A percentile compares a stretch with the other conserved stretches of the same genome.
Evolutionary conservation across 1,139 yeast genomes (phyloP).

Genomic region (Zygotorulaspora mrakii): DNA sequence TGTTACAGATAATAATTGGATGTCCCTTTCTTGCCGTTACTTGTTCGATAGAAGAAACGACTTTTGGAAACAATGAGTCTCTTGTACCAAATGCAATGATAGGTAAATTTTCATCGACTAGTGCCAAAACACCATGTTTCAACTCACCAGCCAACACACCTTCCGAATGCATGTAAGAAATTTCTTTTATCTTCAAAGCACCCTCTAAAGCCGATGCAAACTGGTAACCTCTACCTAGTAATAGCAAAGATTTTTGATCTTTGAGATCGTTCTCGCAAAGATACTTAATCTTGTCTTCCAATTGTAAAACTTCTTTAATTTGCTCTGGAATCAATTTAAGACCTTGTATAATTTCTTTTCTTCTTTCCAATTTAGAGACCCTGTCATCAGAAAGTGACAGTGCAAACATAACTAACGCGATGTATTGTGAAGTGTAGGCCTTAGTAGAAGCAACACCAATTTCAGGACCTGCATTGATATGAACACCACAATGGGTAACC

Average conservation of each 20-base stretch:
- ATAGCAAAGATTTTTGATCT: conserved; percentile 78
- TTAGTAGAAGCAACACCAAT: conserved; percentile 99
- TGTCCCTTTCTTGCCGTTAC: conserved; percentile 96
- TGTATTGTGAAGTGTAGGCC: conserved; percentile 97
- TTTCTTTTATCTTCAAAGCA: conserved; percentile 96
- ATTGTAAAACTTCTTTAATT: conserved; percentile 68
- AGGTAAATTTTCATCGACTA: conserved; percentile 91
- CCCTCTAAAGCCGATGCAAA: conserved; percentile 97
- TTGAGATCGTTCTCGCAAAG: conserved; percentile 71
- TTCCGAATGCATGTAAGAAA: conserved; percentile 98
- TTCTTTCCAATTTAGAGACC: conserved; percentile 70
- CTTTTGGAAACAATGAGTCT: conserved; percentile 95
- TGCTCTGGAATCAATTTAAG: conserved; percentile 81
- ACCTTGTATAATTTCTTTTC: conserved; percentile 81
- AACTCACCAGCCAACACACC: conserved; percentile 99
- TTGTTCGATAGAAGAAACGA: conserved; percentile 92
- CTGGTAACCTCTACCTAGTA: conserved; percentile 97
- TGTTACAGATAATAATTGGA: conserved; percentile 90
- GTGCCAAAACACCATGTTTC: conserved; percentile 96
- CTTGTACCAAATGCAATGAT: conserved; percentile 96
- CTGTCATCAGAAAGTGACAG: conserved; percentile 89
- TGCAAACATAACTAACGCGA: conserved; percentile 96
- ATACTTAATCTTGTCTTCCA: conserved; percentile 69
- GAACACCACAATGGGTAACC: conserved; percentile 98
- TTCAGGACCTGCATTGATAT: conserved; percentile 98